These are phyloP conservation scores for Calycina herbarum DNA, from an alignment of 2,329 filamentous ascomycete species.

Conservation along the genomic window DNA sequence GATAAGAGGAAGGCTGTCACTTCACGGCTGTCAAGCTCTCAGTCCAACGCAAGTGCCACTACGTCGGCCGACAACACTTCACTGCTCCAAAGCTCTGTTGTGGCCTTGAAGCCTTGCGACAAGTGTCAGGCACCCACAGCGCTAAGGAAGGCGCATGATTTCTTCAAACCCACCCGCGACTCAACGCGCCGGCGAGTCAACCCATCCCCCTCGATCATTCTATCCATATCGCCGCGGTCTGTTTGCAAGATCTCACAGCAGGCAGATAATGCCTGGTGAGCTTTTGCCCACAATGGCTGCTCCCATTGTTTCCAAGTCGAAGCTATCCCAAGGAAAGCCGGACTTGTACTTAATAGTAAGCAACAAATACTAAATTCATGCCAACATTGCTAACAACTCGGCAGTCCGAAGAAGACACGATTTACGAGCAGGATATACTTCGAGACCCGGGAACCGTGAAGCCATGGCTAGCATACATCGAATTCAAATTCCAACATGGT, in stretches of 20 bases:
- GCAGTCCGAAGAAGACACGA: slow-evolving; percentile 81
- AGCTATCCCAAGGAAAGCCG: slow-evolving; percentile 34
- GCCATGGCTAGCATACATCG: slow-evolving; percentile 93
- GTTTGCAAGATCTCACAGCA: slow-evolving; percentile 29
- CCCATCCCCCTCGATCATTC: slow-evolving; percentile 17
- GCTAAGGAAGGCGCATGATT: slow-evolving; percentile 21
- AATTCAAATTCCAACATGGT: slow-evolving; percentile 87
- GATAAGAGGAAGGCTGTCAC: slow-evolving; percentile 24
- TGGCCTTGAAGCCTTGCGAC: slow-evolving; percentile 9
- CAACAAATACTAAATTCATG: slow-evolving; percentile 7
- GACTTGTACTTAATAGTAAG: slow-evolving; percentile 41
- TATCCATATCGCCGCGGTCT: slow-evolving; percentile 23
- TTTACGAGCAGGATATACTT: slow-evolving; percentile 95
- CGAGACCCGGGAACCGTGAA: slow-evolving; percentile 83
- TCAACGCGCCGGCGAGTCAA: slow-evolving; percentile 24
- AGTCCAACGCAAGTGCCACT: slow-evolving; percentile 21
- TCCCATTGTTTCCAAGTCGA: slow-evolving; percentile 34
- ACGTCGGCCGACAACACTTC: slow-evolving; percentile 21
- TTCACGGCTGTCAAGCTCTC: slow-evolving; percentile 21
- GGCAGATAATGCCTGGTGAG: slow-evolving; percentile 40
- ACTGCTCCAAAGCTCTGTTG: background rate
- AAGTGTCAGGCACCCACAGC: slow-evolving; percentile 15
- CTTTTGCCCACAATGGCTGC: slow-evolving; percentile 39
- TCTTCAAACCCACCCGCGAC: slow-evolving; percentile 25
- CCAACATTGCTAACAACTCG: slow-evolving; percentile 29